A percentile compares a stretch with the other conserved stretches of the same genome.
phyloP scores from a whole-genome alignment of 2,329 filamentous ascomycete species.

The Colletotrichum cordylinicola region DNA sequence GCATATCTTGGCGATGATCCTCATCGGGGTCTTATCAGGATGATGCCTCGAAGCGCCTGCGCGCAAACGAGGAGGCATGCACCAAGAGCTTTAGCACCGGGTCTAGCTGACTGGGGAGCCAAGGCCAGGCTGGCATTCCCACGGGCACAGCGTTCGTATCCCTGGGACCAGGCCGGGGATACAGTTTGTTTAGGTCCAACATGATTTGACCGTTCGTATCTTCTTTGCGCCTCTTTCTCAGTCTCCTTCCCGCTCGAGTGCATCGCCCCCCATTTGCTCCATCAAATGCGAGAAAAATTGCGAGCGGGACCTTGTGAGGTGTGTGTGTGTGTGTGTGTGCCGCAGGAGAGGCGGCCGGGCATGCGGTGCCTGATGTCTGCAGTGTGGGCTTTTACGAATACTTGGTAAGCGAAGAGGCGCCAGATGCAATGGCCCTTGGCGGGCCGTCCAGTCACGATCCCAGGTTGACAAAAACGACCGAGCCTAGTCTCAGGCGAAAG shows the following conservation, averaged over 20 bases:
- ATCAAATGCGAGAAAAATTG: not conserved
- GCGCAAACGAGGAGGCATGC: not conserved
- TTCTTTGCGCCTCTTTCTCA: not conserved
- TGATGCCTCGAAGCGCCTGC: not conserved
- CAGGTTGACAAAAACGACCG: not conserved
- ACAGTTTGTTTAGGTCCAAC: not conserved
- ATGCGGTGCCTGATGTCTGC: not conserved
- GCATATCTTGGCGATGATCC: not conserved
- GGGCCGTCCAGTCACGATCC: not conserved
- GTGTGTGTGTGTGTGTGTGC: not conserved
- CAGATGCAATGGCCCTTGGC: not conserved
- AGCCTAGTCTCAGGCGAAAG: conserved; percentile 5
- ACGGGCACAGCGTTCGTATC: not conserved
- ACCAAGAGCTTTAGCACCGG: not conserved
- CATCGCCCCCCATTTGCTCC: not conserved
- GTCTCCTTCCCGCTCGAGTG: not conserved
- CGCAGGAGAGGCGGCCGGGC: not conserved
- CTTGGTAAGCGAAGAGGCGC: not conserved
- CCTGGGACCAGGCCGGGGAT: not conserved
- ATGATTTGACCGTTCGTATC: not conserved
- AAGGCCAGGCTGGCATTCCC: not conserved
- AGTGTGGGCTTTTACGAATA: not conserved
- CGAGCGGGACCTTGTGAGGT: not conserved
- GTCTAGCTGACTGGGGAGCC: not conserved
- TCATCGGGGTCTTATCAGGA: not conserved